phyloP scores from a whole-genome alignment of 352 stramenopile species.

The Pythium apleroticum region DNA sequence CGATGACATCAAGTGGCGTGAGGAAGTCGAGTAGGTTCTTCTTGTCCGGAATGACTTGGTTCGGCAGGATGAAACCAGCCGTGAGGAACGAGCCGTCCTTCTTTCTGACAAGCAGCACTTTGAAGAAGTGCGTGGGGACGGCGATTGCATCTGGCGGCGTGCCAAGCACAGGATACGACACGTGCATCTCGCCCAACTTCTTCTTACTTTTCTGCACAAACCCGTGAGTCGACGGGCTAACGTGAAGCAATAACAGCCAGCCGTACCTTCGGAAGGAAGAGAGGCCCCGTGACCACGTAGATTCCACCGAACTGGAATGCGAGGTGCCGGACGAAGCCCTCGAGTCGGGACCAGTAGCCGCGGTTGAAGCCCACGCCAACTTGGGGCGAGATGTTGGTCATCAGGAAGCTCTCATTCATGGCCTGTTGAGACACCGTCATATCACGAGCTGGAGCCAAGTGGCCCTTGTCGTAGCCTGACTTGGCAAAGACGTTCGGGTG shows the following conservation, averaged over 20 bases:
- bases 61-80: constrained; percentile 93
- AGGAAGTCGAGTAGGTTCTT: constrained; percentile 86
- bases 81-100: constrained; percentile 66
- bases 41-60: constrained; percentile 77
- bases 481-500: constrained; percentile 87
- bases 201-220: constrained; percentile 51
- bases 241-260: too few species aligned
- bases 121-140: constrained; percentile 97
- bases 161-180: constrained; percentile 83
- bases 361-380: constrained; percentile 87
- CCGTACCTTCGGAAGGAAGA: constrained; percentile 89
- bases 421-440: constrained; percentile 79
- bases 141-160: constrained; percentile 82
- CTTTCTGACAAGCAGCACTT: constrained; percentile 85
- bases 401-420: constrained; percentile 94
- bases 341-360: constrained; percentile 84
- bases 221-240: neutral
- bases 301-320: constrained; percentile 73
- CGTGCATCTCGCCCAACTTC: constrained; percentile 54
- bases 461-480: constrained; percentile 94
- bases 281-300: constrained; percentile 92
- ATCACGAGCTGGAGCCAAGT: constrained; percentile 92
- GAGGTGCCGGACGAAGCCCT: constrained; percentile 85
- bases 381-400: constrained; percentile 95
- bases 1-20: constrained; percentile 89